Conservation (phyloP, 345 rosid species). For the Erysimum cheiranthoides region DNA sequence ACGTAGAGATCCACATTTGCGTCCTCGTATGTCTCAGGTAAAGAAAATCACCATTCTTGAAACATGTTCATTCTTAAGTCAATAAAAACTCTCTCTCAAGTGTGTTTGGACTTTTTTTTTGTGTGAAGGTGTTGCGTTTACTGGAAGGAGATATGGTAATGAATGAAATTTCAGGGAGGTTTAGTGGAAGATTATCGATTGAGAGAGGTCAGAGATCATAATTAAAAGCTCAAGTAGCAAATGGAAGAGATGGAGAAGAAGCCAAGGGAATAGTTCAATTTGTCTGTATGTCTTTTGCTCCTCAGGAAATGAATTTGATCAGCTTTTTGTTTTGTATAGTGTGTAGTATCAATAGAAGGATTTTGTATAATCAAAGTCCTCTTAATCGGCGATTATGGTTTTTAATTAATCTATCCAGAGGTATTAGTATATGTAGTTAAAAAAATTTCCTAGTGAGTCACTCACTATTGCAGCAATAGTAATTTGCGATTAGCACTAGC, state of each 20-base stretch:
- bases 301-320: not conserved
- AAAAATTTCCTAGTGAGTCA: too few species aligned
- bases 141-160: conserved; percentile 81
- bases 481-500: too few species aligned
- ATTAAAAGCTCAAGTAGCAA: not conserved
- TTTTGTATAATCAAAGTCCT: not conserved
- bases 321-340: not conserved
- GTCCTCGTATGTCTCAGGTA: conserved; percentile 99
- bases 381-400: not conserved
- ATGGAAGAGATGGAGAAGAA: conserved; percentile 25
- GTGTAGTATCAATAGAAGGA: not conserved
- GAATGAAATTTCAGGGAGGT: conserved; percentile 55
- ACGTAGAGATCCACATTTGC: conserved; percentile 76
- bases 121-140: conserved; percentile 77
- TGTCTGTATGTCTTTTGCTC: not conserved
- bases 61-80: not conserved
- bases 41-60: conserved; percentile 15
- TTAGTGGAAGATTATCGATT: conserved; percentile 60
- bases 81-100: not conserved
- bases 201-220: conserved; percentile 47
- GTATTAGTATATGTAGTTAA: not conserved
- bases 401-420: not conserved
- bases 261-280: conserved; percentile 42
- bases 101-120: not conserved
- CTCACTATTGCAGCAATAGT: too few species aligned